A percentile compares a stretch with the other conserved stretches of the same genome.
These are phyloP conservation scores for Suillus clintonianus DNA, from an alignment of 768 basidiomycete species.

Conservation along the genomic window DNA sequence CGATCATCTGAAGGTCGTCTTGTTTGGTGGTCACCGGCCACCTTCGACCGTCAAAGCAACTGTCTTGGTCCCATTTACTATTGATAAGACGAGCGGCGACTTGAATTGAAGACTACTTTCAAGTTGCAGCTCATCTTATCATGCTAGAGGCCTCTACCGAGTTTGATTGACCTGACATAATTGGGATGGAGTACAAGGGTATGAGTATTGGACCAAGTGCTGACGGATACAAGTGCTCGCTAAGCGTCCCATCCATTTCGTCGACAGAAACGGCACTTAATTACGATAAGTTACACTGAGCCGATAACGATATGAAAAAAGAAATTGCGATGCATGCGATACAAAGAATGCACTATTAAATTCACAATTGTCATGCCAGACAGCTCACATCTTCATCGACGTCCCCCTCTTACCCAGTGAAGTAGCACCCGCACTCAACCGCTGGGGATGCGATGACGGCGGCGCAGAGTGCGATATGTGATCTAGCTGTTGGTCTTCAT, in stretches of 20 bases:
- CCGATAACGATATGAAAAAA: neutral
- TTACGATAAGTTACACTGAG: neutral
- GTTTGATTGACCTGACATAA: neutral
- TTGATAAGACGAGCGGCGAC: neutral
- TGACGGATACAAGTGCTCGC: neutral
- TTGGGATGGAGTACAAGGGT: neutral
- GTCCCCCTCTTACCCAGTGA: constrained; percentile 12
- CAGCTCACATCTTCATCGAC: constrained; percentile 4
- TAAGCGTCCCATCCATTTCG: neutral
- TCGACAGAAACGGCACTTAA: neutral
- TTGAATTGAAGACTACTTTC: neutral
- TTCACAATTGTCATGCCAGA: neutral
- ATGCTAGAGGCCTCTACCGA: neutral
- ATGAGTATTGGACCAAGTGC: neutral
- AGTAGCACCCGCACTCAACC: constrained; percentile 21
- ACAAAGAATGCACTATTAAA: neutral
- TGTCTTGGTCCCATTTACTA: neutral
- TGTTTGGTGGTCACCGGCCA: neutral
- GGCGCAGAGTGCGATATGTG: constrained; percentile 32
- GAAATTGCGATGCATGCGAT: neutral
- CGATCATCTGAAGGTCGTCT: neutral
- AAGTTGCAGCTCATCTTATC: neutral
- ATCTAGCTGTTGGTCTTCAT: constrained; percentile 23
- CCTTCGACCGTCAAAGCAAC: neutral
- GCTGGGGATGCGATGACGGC: constrained; percentile 28